Conservation (phyloP, 306 rosid genomes). For the Pyrus bretschneideri region DNA sequence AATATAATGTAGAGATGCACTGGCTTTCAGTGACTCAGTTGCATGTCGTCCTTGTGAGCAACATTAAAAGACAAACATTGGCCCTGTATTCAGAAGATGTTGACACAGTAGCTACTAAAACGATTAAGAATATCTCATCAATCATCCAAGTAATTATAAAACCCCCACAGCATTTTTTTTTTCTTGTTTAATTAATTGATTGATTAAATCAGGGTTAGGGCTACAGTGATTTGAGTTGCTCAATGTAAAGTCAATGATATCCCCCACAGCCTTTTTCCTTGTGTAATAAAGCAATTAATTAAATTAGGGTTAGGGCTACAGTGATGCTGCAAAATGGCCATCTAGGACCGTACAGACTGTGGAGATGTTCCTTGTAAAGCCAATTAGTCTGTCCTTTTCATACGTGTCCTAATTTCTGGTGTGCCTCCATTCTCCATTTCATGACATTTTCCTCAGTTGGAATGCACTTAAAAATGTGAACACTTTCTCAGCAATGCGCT, state of each 20-base stretch:
- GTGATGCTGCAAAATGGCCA: neutral
- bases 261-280: neutral
- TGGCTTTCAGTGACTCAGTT: slow-evolving; percentile 1
- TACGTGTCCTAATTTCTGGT: slow-evolving; percentile 18
- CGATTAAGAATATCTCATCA: slow-evolving; percentile 21
- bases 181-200: neutral
- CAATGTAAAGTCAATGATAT: neutral
- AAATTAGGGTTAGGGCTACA: neutral
- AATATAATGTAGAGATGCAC: neutral
- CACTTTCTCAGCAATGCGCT: slow-evolving; percentile 20
- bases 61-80: slow-evolving; percentile 34
- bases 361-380: neutral
- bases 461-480: slow-evolving; percentile 18
- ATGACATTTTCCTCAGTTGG: slow-evolving; percentile 18
- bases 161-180: neutral
- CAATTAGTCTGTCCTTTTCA: slow-evolving; percentile 21
- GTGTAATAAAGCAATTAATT: neutral
- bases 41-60: slow-evolving; percentile 14
- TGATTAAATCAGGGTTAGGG: neutral
- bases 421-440: slow-evolving; percentile 33
- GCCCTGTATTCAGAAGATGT: slow-evolving; percentile 13
- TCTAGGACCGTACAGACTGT: slow-evolving; percentile 10
- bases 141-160: neutral
- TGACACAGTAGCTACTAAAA: slow-evolving; percentile 38
- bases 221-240: neutral